Base-by-base conservation (phyloP, 2,329 filamentous ascomycete genomes). In the Botrytis deweyae region DNA sequence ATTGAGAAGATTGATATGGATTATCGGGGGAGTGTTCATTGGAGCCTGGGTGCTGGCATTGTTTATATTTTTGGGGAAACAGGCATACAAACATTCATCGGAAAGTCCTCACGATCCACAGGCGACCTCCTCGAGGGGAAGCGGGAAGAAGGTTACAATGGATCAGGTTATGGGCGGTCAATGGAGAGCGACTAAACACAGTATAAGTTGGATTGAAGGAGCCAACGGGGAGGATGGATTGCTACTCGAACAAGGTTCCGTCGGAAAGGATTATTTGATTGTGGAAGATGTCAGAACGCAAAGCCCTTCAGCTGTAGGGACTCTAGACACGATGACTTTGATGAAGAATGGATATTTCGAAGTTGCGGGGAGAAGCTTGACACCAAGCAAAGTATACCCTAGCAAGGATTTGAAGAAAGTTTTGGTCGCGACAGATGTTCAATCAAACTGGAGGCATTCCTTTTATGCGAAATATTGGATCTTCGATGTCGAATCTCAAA, bases 391-490 rank as follows among this genome's bases (percentile, higher is more conserved):
- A 77, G 88, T 90, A 4, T 91, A 89, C 86, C 94, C 96, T 3
- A 98, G 94, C 80, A 89, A 90, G 42, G 89, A 98, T 81, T 86
- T 97, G 82, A 93, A 91, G 79, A 95, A 93, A 81, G 94, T 99
- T 4, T 87, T 99, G 70, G 84, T 98, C n/a, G 87, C 90, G 68
- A 93, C 94, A 14, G 86, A 94, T 70, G 81, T 85, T 36, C 84
- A 93, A 82, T 89, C 89, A 79, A 94, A 96, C 79, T 99, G 94
- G 92, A 90, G 96, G 77, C 92, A 98, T 82, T 98, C 95, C 0
- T 95, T 89, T 80, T 94, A 91, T 16, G 95, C 92, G 0, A 86
- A 88, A 40, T 99, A 98, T 84, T 99, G 93, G 90, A 90, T 99
- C 74, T 92, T 98, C 77, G 93, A 99, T 80, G 96, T 99, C 40